phyloP scores from a whole-genome alignment of 208 protist genomes.

The Trypanosoma theileri region DNA sequence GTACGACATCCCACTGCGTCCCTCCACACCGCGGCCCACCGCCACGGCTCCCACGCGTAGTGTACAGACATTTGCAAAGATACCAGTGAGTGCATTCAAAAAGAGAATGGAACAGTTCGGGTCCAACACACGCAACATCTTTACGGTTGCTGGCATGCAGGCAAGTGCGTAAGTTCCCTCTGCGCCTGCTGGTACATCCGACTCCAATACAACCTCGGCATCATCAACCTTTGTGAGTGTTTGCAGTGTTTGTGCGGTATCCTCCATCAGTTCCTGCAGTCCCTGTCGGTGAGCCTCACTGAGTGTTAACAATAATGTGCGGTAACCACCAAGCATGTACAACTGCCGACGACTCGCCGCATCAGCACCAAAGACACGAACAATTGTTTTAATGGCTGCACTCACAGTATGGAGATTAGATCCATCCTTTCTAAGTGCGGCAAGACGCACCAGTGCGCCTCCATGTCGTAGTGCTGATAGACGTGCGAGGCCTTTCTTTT shows the following conservation, averaged over 20 bases:
- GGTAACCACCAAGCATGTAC: slow-evolving; percentile 54
- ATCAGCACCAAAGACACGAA: slow-evolving; percentile 62
- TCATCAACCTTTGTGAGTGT: slow-evolving; percentile 73
- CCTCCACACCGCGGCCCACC: slow-evolving; percentile 67
- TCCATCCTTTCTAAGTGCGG: slow-evolving; percentile 66
- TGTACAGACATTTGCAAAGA: slow-evolving; percentile 81
- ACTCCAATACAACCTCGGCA: slow-evolving; percentile 60
- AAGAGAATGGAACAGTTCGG: slow-evolving; percentile 68
- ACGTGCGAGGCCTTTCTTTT: slow-evolving; percentile 48
- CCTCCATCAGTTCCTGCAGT: slow-evolving; percentile 70
- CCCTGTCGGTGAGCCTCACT: slow-evolving; percentile 83
- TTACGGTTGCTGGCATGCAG: slow-evolving; percentile 70
- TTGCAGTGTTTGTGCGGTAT: slow-evolving; percentile 57
- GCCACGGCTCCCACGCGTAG: slow-evolving; percentile 54
- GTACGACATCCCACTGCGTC: slow-evolving; percentile 74
- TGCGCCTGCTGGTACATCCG: slow-evolving; percentile 67
- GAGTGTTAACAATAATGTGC: slow-evolving; percentile 57
- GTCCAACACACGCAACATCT: slow-evolving; percentile 89
- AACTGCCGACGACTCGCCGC: slow-evolving; percentile 52
- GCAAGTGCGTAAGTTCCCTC: slow-evolving; percentile 73
- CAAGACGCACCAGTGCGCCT: slow-evolving; percentile 45
- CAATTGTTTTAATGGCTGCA: slow-evolving; percentile 45
- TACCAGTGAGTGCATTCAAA: slow-evolving; percentile 73
- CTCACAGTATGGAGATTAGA: slow-evolving; percentile 55
- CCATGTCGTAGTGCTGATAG: slow-evolving; percentile 54